Evolutionary conservation across 2,329 filamentous ascomycete genomes (phyloP), one percentile per base, ranked within the genome.

Genomic region (Hyphodiscus sp.): DNA sequence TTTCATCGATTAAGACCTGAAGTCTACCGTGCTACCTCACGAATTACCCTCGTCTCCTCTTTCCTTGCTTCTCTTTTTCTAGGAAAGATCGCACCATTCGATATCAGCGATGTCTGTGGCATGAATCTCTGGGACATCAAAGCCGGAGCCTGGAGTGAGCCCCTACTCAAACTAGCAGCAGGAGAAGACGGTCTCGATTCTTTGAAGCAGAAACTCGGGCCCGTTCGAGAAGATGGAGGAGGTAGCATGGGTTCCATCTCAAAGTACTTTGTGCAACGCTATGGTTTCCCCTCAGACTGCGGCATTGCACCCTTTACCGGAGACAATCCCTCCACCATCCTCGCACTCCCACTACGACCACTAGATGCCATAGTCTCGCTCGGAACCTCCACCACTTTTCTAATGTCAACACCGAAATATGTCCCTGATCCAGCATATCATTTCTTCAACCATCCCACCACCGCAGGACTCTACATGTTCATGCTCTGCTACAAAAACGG

Each of bases 401-500:
- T 99, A 56, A 97, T 97, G 92, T 91, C 88, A 66, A 97, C 94
- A 4, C 85, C 89, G n/a, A 79, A 82, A 64, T 97, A 96, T 78
- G 86, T 86, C 69, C 90, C 94, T 1, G 86, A 96, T 67, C 88
- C 90, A 2, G 82, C 87, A 7, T 96, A 96, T 67, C 94, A 99
- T 75, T 96, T 97, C 77, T 95, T 97, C 81, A 96, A 96, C 75
- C 91, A 97, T 71, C 94, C 94, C 1, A 94, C 91, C 45, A 95
- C 90, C 0, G 75, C 85, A 0, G 90, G 88, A 1, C 81, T 96
- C 56, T 96, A 95, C 79, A 97, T 99, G 94, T 97, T 99, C 73
- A 99, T 99, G 94, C 83, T 99, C 38, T 99, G 94, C 78, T 99
- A 97, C 77, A 97, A 97, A 74, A 99, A 99, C 72, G 94, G 94